phyloP scores from a whole-genome alignment of 208 protist species.

The Leishmania guyanensis region DNA sequence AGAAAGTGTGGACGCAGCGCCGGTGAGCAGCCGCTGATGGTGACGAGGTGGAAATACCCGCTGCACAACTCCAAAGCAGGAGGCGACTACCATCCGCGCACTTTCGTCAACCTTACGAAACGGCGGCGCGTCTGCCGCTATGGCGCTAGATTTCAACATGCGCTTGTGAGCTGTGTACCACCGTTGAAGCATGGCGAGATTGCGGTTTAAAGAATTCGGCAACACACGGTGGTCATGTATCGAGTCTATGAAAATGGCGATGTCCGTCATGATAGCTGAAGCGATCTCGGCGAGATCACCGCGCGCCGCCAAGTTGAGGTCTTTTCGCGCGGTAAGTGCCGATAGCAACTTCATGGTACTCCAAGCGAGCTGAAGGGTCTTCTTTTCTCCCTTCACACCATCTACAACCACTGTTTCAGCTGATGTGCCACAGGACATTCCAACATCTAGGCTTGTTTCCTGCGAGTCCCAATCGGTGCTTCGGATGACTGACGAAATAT shows the following conservation, averaged over 20 bases:
- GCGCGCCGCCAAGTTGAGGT: not conserved
- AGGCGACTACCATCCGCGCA: not conserved
- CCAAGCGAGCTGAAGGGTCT: conserved; percentile 3
- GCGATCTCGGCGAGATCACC: not conserved
- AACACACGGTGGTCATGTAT: not conserved
- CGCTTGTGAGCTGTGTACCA: not conserved
- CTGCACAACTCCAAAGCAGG: not conserved
- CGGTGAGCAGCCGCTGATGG: not conserved
- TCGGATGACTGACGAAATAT: not conserved
- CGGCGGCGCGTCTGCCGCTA: not conserved
- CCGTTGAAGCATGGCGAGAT: not conserved
- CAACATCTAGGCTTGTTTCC: no score
- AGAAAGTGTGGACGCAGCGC: not conserved
- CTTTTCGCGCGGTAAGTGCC: not conserved
- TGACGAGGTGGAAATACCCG: not conserved
- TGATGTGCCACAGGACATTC: not conserved
- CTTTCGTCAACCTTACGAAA: not conserved
- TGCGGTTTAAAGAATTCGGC: not conserved
- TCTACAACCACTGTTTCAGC: not conserved
- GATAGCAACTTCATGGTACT: not conserved
- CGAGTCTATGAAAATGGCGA: not conserved
- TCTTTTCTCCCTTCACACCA: not conserved
- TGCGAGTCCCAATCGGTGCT: not conserved
- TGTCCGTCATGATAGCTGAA: not conserved
- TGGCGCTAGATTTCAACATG: not conserved